A percentile compares a stretch with the other conserved stretches of the same genome.
Evolutionary conservation across 495 filamentous ascomycete genomes (phyloP).

Genomic region (Aspergillus kassunensis): DNA sequence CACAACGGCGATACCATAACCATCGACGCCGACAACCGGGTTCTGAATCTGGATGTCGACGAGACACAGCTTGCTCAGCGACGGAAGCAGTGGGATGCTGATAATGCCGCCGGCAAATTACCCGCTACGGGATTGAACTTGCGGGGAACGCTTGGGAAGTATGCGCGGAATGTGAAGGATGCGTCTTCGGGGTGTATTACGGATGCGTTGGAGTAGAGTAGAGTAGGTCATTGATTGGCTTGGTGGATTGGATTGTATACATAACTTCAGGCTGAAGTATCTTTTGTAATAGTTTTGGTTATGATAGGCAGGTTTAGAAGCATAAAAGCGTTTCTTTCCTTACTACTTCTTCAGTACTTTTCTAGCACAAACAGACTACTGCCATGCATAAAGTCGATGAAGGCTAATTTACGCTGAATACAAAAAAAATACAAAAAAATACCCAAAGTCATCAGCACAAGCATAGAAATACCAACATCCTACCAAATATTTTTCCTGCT

Average conservation of each 20-base stretch:
- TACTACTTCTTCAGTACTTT: neutral
- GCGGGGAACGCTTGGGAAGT: constrained; percentile 82
- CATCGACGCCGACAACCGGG: constrained; percentile 45
- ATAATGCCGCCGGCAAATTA: constrained; percentile 22
- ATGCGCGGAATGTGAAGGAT: constrained; percentile 58
- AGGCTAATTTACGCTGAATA: no score
- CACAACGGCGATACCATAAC: constrained; percentile 47
- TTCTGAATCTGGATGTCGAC: constrained; percentile 40
- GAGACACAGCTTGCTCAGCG: constrained; percentile 59
- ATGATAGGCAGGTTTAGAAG: neutral
- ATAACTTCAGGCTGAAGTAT: neutral
- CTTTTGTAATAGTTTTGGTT: neutral
- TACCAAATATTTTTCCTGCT: constrained; percentile 39
- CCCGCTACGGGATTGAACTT: constrained; percentile 34
- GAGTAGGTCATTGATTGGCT: no score
- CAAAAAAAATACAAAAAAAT: no score
- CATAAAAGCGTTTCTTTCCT: constrained; percentile 7
- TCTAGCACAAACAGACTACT: no score
- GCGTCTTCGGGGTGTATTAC: constrained; percentile 23
- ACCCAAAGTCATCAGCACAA: no score
- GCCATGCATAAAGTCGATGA: no score
- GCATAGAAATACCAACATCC: neutral
- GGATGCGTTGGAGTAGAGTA: constrained; percentile 18
- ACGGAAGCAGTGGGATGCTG: constrained; percentile 50
- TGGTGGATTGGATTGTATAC: neutral